These are phyloP conservation scores for Aspergillus olivimuriae DNA, from an alignment of 495 filamentous ascomycete species.

Conservation along the genomic window DNA sequence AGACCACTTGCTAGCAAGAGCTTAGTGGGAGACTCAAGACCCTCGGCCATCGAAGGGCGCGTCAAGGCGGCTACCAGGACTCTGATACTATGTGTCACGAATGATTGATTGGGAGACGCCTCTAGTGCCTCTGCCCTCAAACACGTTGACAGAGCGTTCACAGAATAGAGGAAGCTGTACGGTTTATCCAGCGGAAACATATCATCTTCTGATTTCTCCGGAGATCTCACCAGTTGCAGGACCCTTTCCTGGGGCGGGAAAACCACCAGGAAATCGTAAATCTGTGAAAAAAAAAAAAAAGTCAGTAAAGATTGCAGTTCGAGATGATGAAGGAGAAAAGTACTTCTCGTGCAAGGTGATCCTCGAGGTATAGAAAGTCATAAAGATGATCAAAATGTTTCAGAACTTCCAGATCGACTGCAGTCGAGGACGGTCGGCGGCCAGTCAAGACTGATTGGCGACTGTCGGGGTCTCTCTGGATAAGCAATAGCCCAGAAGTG, in stretches of 20 bases:
- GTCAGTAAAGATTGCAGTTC: not conserved
- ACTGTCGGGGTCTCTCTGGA: conserved; percentile 37
- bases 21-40: conserved; percentile 13
- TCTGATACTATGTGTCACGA: conserved; percentile 39
- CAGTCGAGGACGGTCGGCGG: conserved; percentile 31
- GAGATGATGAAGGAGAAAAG: conserved; percentile 7
- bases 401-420: conserved; percentile 68
- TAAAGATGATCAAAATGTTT: conserved; percentile 84
- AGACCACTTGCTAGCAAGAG: conserved; percentile 27
- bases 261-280: conserved; percentile 65
- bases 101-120: conserved; percentile 30
- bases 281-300: conserved; percentile 36
- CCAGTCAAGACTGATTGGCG: conserved; percentile 22
- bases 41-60: conserved; percentile 23
- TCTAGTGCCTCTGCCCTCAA: conserved; percentile 39
- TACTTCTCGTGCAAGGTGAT: conserved; percentile 64
- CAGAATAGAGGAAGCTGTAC: conserved; percentile 68
- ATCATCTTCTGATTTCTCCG: conserved; percentile 43
- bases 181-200: conserved; percentile 65
- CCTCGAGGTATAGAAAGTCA: conserved; percentile 69
- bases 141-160: conserved; percentile 53
- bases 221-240: conserved; percentile 50
- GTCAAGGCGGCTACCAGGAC: conserved; percentile 37
- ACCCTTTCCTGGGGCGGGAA: conserved; percentile 65
- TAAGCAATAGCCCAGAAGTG: conserved; percentile 55